Percentiles rank a stretch among this genome's conserved stretches.
These are phyloP conservation scores for Oryza meridionalis DNA, from an alignment of 176 grass and related monocot genomes.

Conservation along the genomic window DNA sequence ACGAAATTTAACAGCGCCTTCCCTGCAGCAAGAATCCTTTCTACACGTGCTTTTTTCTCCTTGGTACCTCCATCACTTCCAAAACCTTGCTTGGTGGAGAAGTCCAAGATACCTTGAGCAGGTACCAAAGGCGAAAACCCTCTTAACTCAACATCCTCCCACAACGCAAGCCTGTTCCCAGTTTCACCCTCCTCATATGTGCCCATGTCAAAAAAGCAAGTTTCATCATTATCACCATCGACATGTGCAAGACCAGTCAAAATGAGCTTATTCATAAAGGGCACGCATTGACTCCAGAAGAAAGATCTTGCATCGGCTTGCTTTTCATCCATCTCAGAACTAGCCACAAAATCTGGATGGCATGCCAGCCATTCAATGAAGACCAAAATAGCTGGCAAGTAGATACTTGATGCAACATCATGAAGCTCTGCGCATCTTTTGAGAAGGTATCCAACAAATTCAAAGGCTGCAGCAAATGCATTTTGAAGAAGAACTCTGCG, in stretches of 20 bases:
- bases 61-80: constrained; percentile 58
- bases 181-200: constrained; percentile 77
- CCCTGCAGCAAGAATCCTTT: constrained; percentile 74
- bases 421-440: constrained; percentile 65
- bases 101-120: constrained; percentile 83
- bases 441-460: constrained; percentile 70
- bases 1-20: constrained; percentile 56
- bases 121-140: constrained; percentile 74
- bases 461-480: constrained; percentile 73
- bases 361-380: constrained; percentile 87
- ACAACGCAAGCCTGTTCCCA: constrained; percentile 67
- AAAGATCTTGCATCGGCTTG: constrained; percentile 65
- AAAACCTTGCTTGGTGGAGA: constrained; percentile 62
- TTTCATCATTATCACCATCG: constrained; percentile 62
- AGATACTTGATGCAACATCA: constrained; percentile 64
- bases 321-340: constrained; percentile 73
- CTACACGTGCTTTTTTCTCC: constrained; percentile 63
- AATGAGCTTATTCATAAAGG: constrained; percentile 76
- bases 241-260: constrained; percentile 53
- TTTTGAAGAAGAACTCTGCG: constrained; percentile 71
- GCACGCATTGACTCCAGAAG: constrained; percentile 76
- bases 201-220: constrained; percentile 84
- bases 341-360: constrained; percentile 59
- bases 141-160: constrained; percentile 89
- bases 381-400: constrained; percentile 66